Percentiles rank a stretch among this genome's conserved stretches.
Evolutionary conservation across 371 early-diverging fungal species (phyloP).

Genomic region (Mycotypha africana): DNA sequence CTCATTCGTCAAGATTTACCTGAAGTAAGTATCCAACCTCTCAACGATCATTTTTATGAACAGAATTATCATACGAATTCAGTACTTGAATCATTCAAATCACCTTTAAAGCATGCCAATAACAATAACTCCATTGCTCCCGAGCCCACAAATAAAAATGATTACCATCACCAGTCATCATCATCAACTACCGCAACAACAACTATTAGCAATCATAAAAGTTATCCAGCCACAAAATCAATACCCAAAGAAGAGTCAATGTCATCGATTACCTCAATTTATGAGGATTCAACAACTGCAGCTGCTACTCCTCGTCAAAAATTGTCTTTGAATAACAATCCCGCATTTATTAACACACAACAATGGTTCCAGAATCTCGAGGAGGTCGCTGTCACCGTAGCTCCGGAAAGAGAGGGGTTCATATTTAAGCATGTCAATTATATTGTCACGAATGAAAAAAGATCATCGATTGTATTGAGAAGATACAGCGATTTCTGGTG

Average conservation of each 20-base stretch:
- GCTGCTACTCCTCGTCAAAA: neutral
- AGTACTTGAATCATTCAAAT: neutral
- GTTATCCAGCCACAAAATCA: slow-evolving; percentile 17
- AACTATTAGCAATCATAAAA: no score
- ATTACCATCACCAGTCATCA: slow-evolving; percentile 1
- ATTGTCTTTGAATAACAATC: neutral
- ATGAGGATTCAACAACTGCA: neutral
- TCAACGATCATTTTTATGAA: no score
- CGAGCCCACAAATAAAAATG: neutral
- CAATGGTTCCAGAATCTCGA: slow-evolving; percentile 55
- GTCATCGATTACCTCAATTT: neutral
- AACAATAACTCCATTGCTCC: slow-evolving; percentile 3
- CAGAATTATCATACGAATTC: no score
- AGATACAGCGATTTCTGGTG: slow-evolving; percentile 47
- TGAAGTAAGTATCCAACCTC: no score
- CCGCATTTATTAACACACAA: slow-evolving; percentile 8
- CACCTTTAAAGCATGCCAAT: neutral
- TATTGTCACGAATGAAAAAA: slow-evolving; percentile 39
- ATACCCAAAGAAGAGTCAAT: neutral
- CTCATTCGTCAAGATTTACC: no score
- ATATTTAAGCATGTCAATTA: slow-evolving; percentile 50
- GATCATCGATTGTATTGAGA: slow-evolving; percentile 37
- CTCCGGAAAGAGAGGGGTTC: slow-evolving; percentile 64
- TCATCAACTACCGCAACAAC: slow-evolving; percentile 1
- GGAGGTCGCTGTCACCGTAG: slow-evolving; percentile 52